Evolutionary conservation across 1,284 basidiomycete species (phyloP), one percentile per base, ranked within the genome.

Genomic region (Amylostereum chailletii): DNA sequence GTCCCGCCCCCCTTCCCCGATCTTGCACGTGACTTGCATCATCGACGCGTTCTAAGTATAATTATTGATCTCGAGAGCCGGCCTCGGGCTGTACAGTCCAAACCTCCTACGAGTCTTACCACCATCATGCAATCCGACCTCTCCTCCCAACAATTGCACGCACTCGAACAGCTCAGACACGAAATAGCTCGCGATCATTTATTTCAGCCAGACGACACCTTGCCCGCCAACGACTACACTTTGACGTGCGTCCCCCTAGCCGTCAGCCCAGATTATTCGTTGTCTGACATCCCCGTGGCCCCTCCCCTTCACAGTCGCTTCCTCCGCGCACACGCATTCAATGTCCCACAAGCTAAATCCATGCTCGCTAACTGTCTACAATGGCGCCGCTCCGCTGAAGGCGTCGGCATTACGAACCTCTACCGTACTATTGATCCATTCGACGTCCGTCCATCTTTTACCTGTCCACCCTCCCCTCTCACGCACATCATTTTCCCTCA

Each of bases 171-270:
- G 27, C 27, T 43, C 42, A 27, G 29, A 19, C 19, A 19, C 19
- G 27, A 43, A 31, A 31, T 30, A 43, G 42, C 27, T 43, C n/a
- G 27, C 7, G 19, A 31, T 5, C 19, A 43, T 6, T 29, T 43
- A n/a, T 29, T 43, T 6, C 11, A 43, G 27, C 27, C n/a, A 10
- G 79, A 75, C 0, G 79, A 84, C 57, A 72, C 72, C n/a, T 74
- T 86, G 39, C 81, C 81, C 4, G 79, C 79, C 2, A 79, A 84
- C 57, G 80, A 86, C 54, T 65, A 71, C 48, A 83, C 81, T 5
- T 61, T 86, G 8, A 60, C 79, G 83, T 82, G 49, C 46, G 50
- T 52, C 40, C 40, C 29, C 19, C 19, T 19, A 19, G 19, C 19
- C 19, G 19, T 19, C 19, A 19, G 19, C 19, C 19, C 19, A 19